Base-by-base conservation (phyloP, 1,284 basidiomycete species). In the Tetrapyrgos nigripes region DNA sequence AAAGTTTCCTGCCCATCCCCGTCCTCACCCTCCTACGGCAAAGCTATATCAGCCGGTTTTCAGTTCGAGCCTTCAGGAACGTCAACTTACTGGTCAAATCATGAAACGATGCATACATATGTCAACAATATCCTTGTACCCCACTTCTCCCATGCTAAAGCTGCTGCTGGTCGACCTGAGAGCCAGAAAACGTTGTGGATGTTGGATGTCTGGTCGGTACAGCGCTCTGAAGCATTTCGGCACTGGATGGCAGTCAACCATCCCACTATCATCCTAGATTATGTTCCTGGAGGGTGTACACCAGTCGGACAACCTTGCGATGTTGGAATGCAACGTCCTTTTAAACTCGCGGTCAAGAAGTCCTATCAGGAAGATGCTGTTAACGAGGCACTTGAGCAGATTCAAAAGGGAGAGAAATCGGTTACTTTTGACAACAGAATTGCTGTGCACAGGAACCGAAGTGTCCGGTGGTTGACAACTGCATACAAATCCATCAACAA, bases 201-300 rank as follows among this genome's bases (percentile, higher is more conserved):
- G 23, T 13, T 53, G 5, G 51, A 53, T 29, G 51, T 53, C 23
- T 53, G 51, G 51, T 24, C 21, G 21, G 51, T 53, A 11, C 51
- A 53, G 6, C 33, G 37, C 37, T 53, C 51, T 3, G 23, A 37
- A 10, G 29, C 40, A 24, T 53, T 53, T 43, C 37, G 17, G 8
- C 33, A 33, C 8, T 53, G 51, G 51, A 53, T 53, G 51, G 43
- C 23, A 43, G 14, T 13, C 10, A 53, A 9, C 23, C 51, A 53
- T 23, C 51, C 33, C 10, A 43, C 51, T 4, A 53, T 53, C 21
- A 40, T 53, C 23, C 31, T 43, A 24, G 33, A 53, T 43, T 53
- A 40, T 43, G 37, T 53, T 24, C 51, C 51, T 40, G 51, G 51
- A 13, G 51, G 51, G 3, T 53, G 51, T 33, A 53, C 51, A 13